These are phyloP conservation scores for Alternaria triticina DNA, from an alignment of 2,329 filamentous ascomycete species.

Conservation along the genomic window DNA sequence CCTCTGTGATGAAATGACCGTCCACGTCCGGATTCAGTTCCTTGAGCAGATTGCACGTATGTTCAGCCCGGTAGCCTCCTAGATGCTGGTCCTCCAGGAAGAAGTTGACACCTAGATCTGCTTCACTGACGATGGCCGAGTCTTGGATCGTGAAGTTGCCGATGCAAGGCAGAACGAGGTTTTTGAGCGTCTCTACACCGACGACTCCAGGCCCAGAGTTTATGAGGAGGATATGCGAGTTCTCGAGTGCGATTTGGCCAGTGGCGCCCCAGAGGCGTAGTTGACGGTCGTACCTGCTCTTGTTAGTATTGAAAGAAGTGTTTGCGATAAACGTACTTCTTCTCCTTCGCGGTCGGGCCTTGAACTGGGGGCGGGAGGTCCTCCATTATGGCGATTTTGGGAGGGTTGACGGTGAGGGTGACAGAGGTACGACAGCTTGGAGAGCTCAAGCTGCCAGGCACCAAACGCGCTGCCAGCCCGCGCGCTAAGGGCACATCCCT, in stretches of 20 bases:
- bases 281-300: slow-evolving; percentile 84
- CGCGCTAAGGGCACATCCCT: slow-evolving; percentile 15
- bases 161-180: slow-evolving; percentile 91
- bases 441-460: slow-evolving; percentile 7
- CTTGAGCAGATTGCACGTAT: slow-evolving; percentile 75
- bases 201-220: slow-evolving; percentile 88
- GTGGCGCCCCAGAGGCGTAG: slow-evolving; percentile 93
- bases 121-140: slow-evolving; percentile 74
- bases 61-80: slow-evolving; percentile 78
- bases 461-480: slow-evolving; percentile 10
- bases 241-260: slow-evolving; percentile 88
- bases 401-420: background rate
- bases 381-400: slow-evolving; percentile 32
- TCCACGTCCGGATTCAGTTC: slow-evolving; percentile 94
- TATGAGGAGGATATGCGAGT: slow-evolving; percentile 87
- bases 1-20: slow-evolving; percentile 71
- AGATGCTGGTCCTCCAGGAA: slow-evolving; percentile 83
- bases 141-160: slow-evolving; percentile 93
- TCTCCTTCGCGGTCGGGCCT: slow-evolving; percentile 56
- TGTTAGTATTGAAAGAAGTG: slow-evolving; percentile 28
- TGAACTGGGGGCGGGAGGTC: slow-evolving; percentile 50
- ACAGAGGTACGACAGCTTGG: background rate
- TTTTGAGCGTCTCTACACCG: slow-evolving; percentile 92
- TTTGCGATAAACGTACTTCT: slow-evolving; percentile 48
- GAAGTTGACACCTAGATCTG: slow-evolving; percentile 94